Conservation (phyloP, 2,329 filamentous ascomycete genomes). For the Sporothrix dimorphospora region DNA sequence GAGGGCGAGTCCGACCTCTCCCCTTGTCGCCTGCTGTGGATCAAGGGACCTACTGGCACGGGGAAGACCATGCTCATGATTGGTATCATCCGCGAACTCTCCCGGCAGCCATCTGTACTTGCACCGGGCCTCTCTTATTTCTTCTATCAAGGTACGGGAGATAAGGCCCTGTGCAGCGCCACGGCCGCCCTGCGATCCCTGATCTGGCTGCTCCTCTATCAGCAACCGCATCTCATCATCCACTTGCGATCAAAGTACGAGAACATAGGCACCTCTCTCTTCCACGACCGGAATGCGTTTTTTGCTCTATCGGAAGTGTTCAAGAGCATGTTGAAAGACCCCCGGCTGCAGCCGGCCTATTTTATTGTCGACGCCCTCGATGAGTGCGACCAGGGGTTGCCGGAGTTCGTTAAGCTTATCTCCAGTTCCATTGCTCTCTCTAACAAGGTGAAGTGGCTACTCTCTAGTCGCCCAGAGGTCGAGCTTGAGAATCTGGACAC, state of each 20-base stretch:
- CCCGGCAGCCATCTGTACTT: constrained; percentile 22
- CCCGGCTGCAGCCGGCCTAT: constrained; percentile 3
- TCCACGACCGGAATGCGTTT: constrained; percentile 27
- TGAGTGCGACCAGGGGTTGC: constrained; percentile 5
- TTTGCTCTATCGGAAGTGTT: background rate
- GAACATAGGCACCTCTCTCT: constrained; percentile 18
- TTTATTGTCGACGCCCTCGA: constrained; percentile 20
- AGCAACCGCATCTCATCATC: constrained; percentile 33
- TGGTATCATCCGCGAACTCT: constrained; percentile 33
- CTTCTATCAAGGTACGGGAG: constrained; percentile 32
- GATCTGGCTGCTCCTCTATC: constrained; percentile 34
- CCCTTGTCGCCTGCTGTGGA: constrained; percentile 32
- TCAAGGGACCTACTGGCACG: constrained; percentile 34
- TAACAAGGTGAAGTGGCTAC: constrained; percentile 32
- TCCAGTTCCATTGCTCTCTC: constrained; percentile 28
- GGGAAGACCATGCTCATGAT: constrained; percentile 35
- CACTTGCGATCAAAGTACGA: constrained; percentile 34
- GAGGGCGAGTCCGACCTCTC: constrained; percentile 26
- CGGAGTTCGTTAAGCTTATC: constrained; percentile 1
- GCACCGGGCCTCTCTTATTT: constrained; percentile 31
- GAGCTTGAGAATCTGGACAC: constrained; percentile 26
- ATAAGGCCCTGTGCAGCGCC: constrained; percentile 30
- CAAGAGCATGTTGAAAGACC: constrained; percentile 1
- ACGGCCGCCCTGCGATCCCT: constrained; percentile 33
- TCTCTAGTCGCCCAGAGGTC: constrained; percentile 34